Evolutionary conservation across 345 rosid species (phyloP).

Genomic region (Ceriops decandra): DNA sequence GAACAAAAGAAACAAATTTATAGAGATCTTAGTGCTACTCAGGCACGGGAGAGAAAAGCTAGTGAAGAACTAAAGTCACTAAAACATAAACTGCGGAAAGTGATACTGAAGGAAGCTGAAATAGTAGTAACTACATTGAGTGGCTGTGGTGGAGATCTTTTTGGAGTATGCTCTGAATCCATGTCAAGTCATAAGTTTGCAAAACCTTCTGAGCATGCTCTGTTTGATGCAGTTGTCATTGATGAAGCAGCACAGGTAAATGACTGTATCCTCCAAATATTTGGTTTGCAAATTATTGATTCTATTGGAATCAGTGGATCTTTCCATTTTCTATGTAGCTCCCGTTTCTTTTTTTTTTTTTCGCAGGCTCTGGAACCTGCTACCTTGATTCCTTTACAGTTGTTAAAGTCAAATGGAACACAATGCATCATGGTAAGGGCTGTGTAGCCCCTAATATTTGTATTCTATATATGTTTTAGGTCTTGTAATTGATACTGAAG

Average conservation of each 20-base stretch:
- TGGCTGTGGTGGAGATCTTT: conserved; percentile 99
- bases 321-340: conserved; percentile 9
- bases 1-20: conserved; percentile 79
- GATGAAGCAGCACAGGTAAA: conserved; percentile 98
- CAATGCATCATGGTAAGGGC: conserved; percentile 80
- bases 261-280: too few species aligned
- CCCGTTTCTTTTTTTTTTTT: conserved; percentile 10
- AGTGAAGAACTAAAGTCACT: conserved; percentile 61
- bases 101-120: conserved; percentile 88
- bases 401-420: conserved; percentile 80
- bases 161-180: conserved; percentile 84
- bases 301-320: conserved; percentile 12
- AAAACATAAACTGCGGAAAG: conserved; percentile 72
- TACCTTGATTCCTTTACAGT: conserved; percentile 90
- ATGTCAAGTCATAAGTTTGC: conserved; percentile 63
- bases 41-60: conserved; percentile 72
- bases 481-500: conserved; percentile 12
- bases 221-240: conserved; percentile 88
- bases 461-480: background rate
- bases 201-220: conserved; percentile 66
- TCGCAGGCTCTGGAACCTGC: conserved; percentile 98
- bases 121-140: conserved; percentile 87
- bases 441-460: background rate
- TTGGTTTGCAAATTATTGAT: background rate
- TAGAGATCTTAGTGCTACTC: conserved; percentile 77